These are phyloP conservation scores for Dryadomyces sulphureus DNA, from an alignment of 2,329 filamentous ascomycete genomes.

Conservation along the genomic window DNA sequence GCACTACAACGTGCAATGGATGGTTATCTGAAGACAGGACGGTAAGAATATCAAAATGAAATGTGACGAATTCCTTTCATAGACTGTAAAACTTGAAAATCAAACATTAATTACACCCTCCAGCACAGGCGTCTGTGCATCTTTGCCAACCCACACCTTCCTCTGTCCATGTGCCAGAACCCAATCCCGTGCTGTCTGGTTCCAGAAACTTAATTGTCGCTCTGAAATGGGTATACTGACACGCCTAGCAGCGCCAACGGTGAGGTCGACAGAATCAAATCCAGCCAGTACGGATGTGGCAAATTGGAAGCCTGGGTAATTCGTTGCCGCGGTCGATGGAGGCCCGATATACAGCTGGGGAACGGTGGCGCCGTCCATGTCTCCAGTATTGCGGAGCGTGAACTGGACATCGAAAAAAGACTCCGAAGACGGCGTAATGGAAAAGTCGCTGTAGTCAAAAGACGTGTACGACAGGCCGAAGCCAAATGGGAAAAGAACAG, in stretches of 20 bases:
- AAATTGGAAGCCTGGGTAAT: background rate
- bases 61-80: too few relatives aligned
- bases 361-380: background rate
- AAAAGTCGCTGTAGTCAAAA: background rate
- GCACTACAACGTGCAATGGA: background rate
- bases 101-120: background rate
- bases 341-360: background rate
- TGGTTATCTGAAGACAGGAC: background rate
- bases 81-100: too few relatives aligned
- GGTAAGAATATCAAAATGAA: too few relatives aligned
- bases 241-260: background rate
- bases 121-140: background rate
- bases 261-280: background rate
- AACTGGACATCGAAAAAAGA: background rate
- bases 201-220: background rate
- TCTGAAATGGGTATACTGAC: background rate
- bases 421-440: background rate
- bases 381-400: background rate
- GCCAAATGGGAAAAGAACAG: background rate
- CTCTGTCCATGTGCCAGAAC: background rate
- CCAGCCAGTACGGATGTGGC: background rate
- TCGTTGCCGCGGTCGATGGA: background rate
- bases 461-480: background rate
- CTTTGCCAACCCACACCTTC: background rate
- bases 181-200: background rate